phyloP scores from a whole-genome alignment of 2,329 filamentous ascomycete species.

The Aspergillus sp. region DNA sequence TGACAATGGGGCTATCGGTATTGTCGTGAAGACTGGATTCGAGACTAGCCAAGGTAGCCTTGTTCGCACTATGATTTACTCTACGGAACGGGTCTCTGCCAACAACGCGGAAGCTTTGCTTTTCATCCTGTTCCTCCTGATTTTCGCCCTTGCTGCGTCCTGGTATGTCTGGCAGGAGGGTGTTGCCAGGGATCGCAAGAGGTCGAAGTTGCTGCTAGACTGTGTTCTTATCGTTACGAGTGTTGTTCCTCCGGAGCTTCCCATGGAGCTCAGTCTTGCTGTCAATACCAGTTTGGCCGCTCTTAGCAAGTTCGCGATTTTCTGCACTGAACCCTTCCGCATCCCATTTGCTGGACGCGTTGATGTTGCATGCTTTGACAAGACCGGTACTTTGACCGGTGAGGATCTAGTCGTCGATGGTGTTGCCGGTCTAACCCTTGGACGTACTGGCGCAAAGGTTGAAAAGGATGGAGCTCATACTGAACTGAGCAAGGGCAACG shows the following conservation, averaged over 20 bases:
- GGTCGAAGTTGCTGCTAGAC: constrained; percentile 94
- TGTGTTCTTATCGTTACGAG: constrained; percentile 97
- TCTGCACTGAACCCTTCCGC: constrained; percentile 97
- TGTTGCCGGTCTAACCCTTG: constrained; percentile 82
- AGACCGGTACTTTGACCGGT: constrained; percentile 94
- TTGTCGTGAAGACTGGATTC: constrained; percentile 96
- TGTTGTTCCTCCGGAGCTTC: constrained; percentile 95
- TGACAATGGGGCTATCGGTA: constrained; percentile 88
- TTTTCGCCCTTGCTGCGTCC: constrained; percentile 94
- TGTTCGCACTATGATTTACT: constrained; percentile 99
- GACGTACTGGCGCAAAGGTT: constrained; percentile 63
- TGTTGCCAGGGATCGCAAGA: constrained; percentile 89
- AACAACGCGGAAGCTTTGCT: constrained; percentile 95
- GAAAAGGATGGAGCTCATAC: constrained; percentile 82
- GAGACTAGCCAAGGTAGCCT: constrained; percentile 98
- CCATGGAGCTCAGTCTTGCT: constrained; percentile 95
- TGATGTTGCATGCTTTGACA: constrained; percentile 97
- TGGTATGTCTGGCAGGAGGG: constrained; percentile 99
- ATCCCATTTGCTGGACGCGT: constrained; percentile 95
- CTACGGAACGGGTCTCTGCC: constrained; percentile 96
- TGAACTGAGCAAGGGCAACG: constrained; percentile 68
- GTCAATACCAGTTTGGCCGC: constrained; percentile 97
- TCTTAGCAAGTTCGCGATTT: constrained; percentile 92
- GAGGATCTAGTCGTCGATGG: constrained; percentile 97
- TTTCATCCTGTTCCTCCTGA: constrained; percentile 93